Base-by-base conservation (phyloP, 495 filamentous ascomycete genomes). In the Aspergillus hancockii region DNA sequence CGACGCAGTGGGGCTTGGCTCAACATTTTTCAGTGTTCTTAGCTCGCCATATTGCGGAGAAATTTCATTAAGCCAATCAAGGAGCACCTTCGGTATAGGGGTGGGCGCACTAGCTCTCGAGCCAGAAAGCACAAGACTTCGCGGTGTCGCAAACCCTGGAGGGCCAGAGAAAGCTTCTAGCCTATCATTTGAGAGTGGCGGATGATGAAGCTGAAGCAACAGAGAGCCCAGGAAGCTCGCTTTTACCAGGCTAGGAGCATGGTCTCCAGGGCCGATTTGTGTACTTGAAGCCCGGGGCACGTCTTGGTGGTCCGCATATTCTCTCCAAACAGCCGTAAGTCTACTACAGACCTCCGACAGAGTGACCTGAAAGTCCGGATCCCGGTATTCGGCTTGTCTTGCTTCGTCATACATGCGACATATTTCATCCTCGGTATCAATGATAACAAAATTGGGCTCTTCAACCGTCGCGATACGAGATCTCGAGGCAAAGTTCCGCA, bases 31-130 rank as follows among this genome's bases (percentile, higher is more conserved):
- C 38, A 96, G 74, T 13, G 85, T 73, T 40, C 83, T 75, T 4
- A 89, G 64, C 58, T 89, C 87, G 47, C 79, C 74, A 21, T 71
- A 71, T 59, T 85, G 86, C 25, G 87, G 75, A 49, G 93, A 87
- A 63, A 88, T 81, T 3, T 78, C 77, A 52, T 90, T 79, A 38
- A 95, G 76, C 92, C 92, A 97, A 58, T 88, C 81, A 22, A 95
- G 79, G 16, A 97, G 75, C 30, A 91, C 78, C 61, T 86, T 85
- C 14, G 92, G 90, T 7, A 93, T 73, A 7, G 89, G 81, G 21
- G 61, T 71, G 19, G 73, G 67, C 13, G 74, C 72, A 49, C 71
- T 73, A 8, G 76, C 71, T 31, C 79, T 73, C 18, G 65, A 55
- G 38, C 65, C 55, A 36, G 67, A 67, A 58, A 69, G 60, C 47